Conservation (phyloP, 805 yeast species). For the Wickerhamiella galacta region DNA sequence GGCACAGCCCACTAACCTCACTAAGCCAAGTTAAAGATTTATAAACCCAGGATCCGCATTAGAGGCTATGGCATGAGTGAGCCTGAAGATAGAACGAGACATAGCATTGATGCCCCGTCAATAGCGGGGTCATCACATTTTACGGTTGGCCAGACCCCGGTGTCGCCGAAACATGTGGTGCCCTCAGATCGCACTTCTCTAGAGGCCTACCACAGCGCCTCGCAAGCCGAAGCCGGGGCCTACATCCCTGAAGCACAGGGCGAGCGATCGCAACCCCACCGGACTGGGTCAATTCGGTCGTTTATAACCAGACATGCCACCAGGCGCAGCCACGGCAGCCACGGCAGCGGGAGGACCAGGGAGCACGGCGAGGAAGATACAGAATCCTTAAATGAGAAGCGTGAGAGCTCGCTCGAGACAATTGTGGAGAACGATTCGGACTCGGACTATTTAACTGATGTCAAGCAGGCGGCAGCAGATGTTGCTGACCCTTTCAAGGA, state of each 20-base stretch:
- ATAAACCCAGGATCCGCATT: no score
- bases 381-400: not conserved
- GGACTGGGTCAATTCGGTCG: not conserved
- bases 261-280: not conserved
- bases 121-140: not conserved
- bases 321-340: not conserved
- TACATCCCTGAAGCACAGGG: no score
- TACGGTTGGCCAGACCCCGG: not conserved
- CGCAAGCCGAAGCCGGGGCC: not conserved
- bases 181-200: not conserved
- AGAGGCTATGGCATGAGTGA: no score
- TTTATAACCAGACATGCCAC: not conserved
- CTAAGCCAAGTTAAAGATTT: no score
- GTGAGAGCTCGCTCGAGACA: slow-evolving; percentile 6
- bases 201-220: not conserved
- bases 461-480: slow-evolving; percentile 13
- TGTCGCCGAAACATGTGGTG: not conserved
- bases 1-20: no score
- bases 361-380: not conserved
- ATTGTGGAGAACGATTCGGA: slow-evolving; percentile 14
- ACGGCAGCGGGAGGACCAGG: no score
- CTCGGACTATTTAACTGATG: slow-evolving; percentile 6
- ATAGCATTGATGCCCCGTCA: not conserved
- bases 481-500: slow-evolving; percentile 2
- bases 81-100: no score